A percentile compares a stretch with the other conserved stretches of the same genome.
Evolutionary conservation across 2,329 filamentous ascomycete species (phyloP).

Genomic region (Colletotrichum nymphaeae): DNA sequence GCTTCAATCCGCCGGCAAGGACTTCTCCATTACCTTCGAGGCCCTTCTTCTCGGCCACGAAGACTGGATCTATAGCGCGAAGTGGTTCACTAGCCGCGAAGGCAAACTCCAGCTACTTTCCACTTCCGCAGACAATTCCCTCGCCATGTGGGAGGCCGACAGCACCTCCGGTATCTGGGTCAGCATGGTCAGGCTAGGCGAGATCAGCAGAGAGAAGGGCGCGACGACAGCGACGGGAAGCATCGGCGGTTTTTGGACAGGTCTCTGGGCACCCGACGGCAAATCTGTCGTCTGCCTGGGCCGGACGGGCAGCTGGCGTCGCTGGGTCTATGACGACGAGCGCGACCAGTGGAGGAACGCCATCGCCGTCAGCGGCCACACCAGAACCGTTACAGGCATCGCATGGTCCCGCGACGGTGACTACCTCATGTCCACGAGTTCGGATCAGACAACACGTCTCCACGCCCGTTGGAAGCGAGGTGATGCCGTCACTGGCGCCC

Average conservation of each 20-base stretch:
- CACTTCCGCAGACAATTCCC: conserved; percentile 93
- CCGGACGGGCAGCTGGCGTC: conserved; percentile 91
- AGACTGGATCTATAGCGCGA: conserved; percentile 95
- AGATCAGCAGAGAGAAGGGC: conserved; percentile 94
- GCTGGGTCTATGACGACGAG: conserved; percentile 76
- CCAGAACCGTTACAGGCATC: conserved; percentile 82
- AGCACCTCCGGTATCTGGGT: conserved; percentile 89
- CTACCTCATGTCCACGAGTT: conserved; percentile 89
- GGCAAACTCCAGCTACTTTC: conserved; percentile 80
- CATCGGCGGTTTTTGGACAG: conserved; percentile 96
- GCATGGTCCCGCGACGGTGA: conserved; percentile 85
- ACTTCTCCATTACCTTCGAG: conserved; percentile 90
- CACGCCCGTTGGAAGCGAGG: conserved; percentile 80
- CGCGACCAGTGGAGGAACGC: conserved; percentile 80
- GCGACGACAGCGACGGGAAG: conserved; percentile 97
- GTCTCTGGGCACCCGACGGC: conserved; percentile 87
- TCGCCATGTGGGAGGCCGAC: conserved; percentile 93
- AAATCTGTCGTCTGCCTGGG: conserved; percentile 83
- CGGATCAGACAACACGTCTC: conserved; percentile 92
- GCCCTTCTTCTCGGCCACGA: conserved; percentile 94
- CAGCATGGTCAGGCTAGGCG: conserved; percentile 85
- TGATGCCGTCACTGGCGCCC: conserved; percentile 32
- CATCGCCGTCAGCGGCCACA: conserved; percentile 86
- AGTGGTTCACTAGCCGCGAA: conserved; percentile 70
- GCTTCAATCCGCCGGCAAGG: conserved; percentile 69